Conservation (phyloP, 306 rosid species). For the Phaseolus lunatus region DNA sequence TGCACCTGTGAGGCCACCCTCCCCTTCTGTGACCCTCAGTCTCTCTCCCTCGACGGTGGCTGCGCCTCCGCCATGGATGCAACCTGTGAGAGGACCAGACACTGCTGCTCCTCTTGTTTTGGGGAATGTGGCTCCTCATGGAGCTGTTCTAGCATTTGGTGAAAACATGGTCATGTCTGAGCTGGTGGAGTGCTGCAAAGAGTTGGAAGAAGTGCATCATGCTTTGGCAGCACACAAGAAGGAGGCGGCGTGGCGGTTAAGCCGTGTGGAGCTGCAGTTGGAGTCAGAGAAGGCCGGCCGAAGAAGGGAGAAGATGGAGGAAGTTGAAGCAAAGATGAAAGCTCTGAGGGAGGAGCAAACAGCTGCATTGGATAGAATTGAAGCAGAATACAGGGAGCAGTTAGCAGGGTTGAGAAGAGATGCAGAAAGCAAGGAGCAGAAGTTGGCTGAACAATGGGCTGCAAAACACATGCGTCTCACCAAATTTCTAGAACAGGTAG, state of each 20-base stretch:
- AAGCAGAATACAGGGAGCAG: constrained; percentile 85
- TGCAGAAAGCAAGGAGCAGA: constrained; percentile 92
- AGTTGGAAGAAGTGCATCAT: constrained; percentile 86
- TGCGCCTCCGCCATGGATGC: constrained; percentile 82
- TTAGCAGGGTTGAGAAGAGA: constrained; percentile 82
- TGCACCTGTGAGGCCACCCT: constrained; percentile 65
- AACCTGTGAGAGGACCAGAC: constrained; percentile 74
- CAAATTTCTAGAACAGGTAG: constrained; percentile 82
- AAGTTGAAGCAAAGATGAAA: constrained; percentile 81
- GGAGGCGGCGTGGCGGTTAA: constrained; percentile 86
- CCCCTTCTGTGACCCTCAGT: constrained; percentile 88
- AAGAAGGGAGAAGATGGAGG: constrained; percentile 84
- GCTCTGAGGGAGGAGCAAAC: constrained; percentile 86
- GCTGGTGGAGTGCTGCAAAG: constrained; percentile 82
- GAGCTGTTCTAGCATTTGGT: constrained; percentile 56
- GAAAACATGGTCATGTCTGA: constrained; percentile 72
- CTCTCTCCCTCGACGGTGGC: constrained; percentile 81
- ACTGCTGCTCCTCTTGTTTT: constrained; percentile 55
- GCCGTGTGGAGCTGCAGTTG: constrained; percentile 87
- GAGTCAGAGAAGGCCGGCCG: constrained; percentile 87
- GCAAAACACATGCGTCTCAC: constrained; percentile 78
- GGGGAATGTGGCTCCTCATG: constrained; percentile 64
- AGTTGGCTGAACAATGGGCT: constrained; percentile 93
- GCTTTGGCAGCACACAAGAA: constrained; percentile 88
- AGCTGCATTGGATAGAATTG: constrained; percentile 76